A percentile compares a stretch with the other conserved stretches of the same genome.
phyloP scores from a whole-genome alignment of 2,329 filamentous ascomycete genomes.

The Diplodia corticola region DNA sequence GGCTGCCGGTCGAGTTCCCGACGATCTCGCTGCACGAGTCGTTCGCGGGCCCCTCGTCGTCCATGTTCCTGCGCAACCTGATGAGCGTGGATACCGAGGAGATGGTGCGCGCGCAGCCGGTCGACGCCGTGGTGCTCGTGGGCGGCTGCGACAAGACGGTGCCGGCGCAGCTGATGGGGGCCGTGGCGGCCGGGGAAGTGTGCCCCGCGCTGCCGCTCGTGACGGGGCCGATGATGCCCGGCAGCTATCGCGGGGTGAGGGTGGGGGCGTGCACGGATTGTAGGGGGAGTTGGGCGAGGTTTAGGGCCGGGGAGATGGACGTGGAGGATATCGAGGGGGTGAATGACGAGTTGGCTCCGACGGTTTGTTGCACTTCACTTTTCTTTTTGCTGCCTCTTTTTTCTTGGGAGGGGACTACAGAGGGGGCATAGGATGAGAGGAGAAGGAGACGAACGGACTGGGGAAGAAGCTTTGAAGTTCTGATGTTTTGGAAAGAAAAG shows the following conservation, averaged over 20 bases:
- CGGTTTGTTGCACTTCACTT: conserved; percentile 46
- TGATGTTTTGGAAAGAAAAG: too few relatives aligned
- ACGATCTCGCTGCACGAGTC: conserved; percentile 72
- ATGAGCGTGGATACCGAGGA: conserved; percentile 82
- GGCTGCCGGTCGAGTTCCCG: conserved; percentile 70
- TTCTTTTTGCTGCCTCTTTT: not conserved
- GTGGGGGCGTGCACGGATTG: conserved; percentile 76
- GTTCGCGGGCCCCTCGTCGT: conserved; percentile 69
- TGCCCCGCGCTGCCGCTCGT: conserved; percentile 66
- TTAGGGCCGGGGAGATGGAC: conserved; percentile 64
- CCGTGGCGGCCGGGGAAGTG: conserved; percentile 70
- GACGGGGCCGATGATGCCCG: conserved; percentile 75
- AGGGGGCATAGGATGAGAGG: not conserved
- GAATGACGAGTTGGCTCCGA: conserved; percentile 73
- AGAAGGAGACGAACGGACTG: not conserved
- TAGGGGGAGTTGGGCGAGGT: conserved; percentile 71
- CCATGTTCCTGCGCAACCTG: conserved; percentile 72
- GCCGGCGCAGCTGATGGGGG: conserved; percentile 74
- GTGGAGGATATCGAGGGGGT: conserved; percentile 70
- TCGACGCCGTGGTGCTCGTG: conserved; percentile 67
- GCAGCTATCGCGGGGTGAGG: conserved; percentile 62
- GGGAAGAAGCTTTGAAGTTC: too few relatives aligned
- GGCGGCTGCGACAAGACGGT: conserved; percentile 75
- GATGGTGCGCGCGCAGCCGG: conserved; percentile 71
- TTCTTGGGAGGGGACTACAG: too few relatives aligned